Evolutionary conservation across 1,139 yeast genomes (phyloP).

Genomic region (Cylindricascospora bacillispora): DNA sequence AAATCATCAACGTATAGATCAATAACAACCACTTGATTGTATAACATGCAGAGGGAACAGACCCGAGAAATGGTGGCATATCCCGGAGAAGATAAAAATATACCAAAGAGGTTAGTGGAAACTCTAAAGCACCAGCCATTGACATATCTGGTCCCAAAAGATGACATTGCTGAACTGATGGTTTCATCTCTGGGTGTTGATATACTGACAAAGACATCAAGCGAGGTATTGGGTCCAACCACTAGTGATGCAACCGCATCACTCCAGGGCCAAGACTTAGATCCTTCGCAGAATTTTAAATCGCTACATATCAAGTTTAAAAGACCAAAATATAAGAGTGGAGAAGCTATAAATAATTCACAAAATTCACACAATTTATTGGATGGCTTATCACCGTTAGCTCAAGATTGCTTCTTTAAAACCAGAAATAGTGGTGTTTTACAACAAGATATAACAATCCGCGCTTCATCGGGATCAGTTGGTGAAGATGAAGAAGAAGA

Average conservation of each 20-base stretch:
- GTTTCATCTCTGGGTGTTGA: constrained; percentile 8
- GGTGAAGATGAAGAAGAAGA: constrained; percentile 2
- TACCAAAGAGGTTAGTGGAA: constrained; percentile 19
- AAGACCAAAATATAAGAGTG: not conserved
- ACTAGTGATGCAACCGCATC: constrained; percentile 6
- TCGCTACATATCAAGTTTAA: not conserved
- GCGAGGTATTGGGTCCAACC: not conserved
- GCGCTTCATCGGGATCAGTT: not conserved
- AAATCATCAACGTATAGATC: too few relatives aligned
- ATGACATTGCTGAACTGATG: constrained; percentile 11
- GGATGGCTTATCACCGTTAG: constrained; percentile 14
- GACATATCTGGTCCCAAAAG: constrained; percentile 21
- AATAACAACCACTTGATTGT: too few relatives aligned
- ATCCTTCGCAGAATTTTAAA: not conserved
- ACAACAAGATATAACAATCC: not conserved
- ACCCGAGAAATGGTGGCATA: constrained; percentile 16
- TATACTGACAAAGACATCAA: constrained; percentile 1
- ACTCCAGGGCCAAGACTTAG: constrained; percentile 3
- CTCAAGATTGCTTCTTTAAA: constrained; percentile 4
- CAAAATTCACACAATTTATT: constrained; percentile 4
- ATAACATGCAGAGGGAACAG: constrained; percentile 1
- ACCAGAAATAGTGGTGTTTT: constrained; percentile 1
- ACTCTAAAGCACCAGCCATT: constrained; percentile 20
- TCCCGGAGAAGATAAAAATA: constrained; percentile 20
- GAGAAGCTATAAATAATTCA: not conserved